Evolutionary conservation across 1,139 yeast genomes (phyloP), one percentile per base, ranked within the genome.

Genomic region (Suhomyces anneliseae): DNA sequence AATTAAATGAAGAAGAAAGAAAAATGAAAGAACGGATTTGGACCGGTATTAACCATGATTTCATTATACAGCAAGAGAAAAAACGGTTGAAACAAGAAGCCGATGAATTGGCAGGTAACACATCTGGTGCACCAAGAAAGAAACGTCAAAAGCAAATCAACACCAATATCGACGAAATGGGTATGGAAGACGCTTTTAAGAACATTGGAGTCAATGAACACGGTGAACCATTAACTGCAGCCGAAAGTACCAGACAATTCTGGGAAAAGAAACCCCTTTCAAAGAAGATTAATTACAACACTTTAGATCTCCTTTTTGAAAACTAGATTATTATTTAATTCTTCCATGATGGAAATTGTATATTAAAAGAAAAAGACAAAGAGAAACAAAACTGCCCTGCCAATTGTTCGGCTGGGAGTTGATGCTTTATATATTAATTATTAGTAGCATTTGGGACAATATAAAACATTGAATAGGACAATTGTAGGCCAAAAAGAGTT

Each of bases 21-120:
- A 56, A 46, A 68, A 72, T 83, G 58, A 92, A 89, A 65, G 90
- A 88, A 54, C 76, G 85, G 51, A 81, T 90, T 6, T 93, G 99
- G 98, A 82, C 87, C 47, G 90, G 95, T 1, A 74, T 89, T 45
- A 90, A 93, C 65, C 88, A 87, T 50, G 98, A 92, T 33, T 95
- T 83, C 59, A 71, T 93, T 49, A 67, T 90, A 27, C 95, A 86
- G 44, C 96, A 90, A 66, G 98, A 93, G 58, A 82, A 82, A 56
- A 90, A 90, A 63, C 73, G 93, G 52, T 75, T 92, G 54, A 89
- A 92, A 61, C 79, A 79, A 44, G 96, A 92, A 61, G 95, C 97
- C 0, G 99, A 95, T 68, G 83, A 81, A 50, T 73, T 85, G 38
- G 83, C 90, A 0, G 95, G 95, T 6, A 87, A 86, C 58, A 82